Base-by-base conservation (phyloP, 768 basidiomycete species). In the Suillus ampliporus region DNA sequence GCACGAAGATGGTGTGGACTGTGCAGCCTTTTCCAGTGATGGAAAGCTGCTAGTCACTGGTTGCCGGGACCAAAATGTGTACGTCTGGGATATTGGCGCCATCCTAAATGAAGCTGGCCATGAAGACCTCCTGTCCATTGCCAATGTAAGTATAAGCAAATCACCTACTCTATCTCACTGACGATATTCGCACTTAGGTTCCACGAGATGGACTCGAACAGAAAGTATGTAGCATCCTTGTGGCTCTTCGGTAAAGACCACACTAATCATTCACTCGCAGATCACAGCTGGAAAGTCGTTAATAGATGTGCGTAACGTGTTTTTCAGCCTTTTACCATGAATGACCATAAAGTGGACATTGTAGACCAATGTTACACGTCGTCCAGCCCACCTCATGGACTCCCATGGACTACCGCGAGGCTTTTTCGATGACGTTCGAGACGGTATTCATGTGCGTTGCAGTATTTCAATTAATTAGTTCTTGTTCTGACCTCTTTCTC, bases 1-100 rank as follows among this genome's bases (percentile, higher is more conserved):
- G 2, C 53, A 56, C 17, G 9, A 54, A 26, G 23, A 56, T 11
- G 23, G 5, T 19, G 53, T 56, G 6, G 23, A 11, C 23, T 23
- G 53, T 15, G 37, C 10, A 5, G 23, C 35, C 15, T 38, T 54
- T 54, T 54, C 53, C 8, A 15, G 9, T 26, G 23, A 54, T 26
- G 53, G 53, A 3, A 54, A 54, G 15, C 5, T 38, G 23, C 37
- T 54, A 11, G 53, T 54, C 37, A 54, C 53, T 23, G 53, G 53
- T 38, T 38, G 53, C 23, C 23, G 37, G 15, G 53, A 54, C 23
- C 2, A 19, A 10, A 26, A 9, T 19, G 15, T 15, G 6, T 38
- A 38, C 3, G 23, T 40, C 17, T 56, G 37, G 37, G 35, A 26
- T 15, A 26, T 17, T 14, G 6, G 26, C 5, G 23, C 23, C 38